These are phyloP conservation scores for Lignosus rhinocerotis DNA, from an alignment of 1,284 basidiomycete genomes.

Conservation along the genomic window DNA sequence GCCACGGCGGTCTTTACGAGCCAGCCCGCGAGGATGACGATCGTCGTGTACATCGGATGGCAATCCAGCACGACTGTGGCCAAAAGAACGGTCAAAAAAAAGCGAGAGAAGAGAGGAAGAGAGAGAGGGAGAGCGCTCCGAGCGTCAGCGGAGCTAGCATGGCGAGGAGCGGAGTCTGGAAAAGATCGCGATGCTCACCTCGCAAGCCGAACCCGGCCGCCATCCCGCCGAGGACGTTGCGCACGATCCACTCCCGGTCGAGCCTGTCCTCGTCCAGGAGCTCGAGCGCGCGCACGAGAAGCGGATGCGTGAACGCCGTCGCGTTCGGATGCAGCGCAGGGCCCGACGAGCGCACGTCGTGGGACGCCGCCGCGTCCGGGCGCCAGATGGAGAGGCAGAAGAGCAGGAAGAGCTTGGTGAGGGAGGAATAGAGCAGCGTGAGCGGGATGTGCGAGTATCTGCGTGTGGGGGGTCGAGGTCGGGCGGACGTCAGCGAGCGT, in stretches of 20 bases:
- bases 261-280: conserved; percentile 66
- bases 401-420: conserved; percentile 85
- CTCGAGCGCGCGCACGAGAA: conserved; percentile 43
- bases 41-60: conserved; percentile 74
- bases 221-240: conserved; percentile 85
- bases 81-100: neutral
- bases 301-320: conserved; percentile 30
- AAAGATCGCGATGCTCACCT: conserved; percentile 36
- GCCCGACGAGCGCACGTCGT: neutral
- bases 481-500: neutral
- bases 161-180: conserved; percentile 24
- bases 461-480: neutral
- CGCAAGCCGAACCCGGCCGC: conserved; percentile 72
- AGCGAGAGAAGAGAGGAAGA: neutral
- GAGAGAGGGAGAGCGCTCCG: neutral
- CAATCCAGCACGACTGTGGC: conserved; percentile 72
- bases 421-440: conserved; percentile 82
- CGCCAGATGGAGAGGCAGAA: conserved; percentile 85
- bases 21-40: conserved; percentile 82
- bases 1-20: conserved; percentile 66
- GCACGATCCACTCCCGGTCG: conserved; percentile 83
- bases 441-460: conserved; percentile 78
- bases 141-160: neutral
- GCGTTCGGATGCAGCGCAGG: conserved; percentile 22
- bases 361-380: conserved; percentile 38